phyloP scores from a whole-genome alignment of 2,329 filamentous ascomycete genomes.

The Ceratocystis papillata region DNA sequence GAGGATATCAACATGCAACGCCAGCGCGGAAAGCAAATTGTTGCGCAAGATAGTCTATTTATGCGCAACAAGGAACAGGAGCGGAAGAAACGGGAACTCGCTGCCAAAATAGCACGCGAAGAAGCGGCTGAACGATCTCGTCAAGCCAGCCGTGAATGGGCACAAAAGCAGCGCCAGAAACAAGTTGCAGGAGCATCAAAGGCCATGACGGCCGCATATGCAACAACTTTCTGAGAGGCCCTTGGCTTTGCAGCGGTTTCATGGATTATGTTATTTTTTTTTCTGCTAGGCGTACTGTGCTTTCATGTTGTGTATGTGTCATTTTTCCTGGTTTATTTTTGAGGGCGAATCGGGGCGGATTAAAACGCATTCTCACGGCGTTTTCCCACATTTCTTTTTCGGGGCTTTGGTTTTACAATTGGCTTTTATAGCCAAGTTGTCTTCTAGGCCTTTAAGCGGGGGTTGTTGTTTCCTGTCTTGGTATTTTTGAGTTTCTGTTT shows the following conservation, averaged over 20 bases:
- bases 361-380: background rate
- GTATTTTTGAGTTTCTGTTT: background rate
- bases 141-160: constrained; percentile 50
- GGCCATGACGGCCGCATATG: background rate
- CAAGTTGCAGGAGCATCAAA: constrained; percentile 26
- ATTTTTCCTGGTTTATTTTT: background rate
- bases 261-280: background rate
- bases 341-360: background rate
- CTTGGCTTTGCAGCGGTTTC: constrained; percentile 2
- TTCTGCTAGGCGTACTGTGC: background rate
- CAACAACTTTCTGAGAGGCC: background rate
- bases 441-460: background rate
- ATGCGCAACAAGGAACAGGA: constrained; percentile 42
- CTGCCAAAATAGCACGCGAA: constrained; percentile 45
- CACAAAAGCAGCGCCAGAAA: constrained; percentile 45
- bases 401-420: background rate
- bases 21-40: constrained; percentile 44
- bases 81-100: constrained; percentile 43
- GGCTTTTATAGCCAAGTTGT: background rate
- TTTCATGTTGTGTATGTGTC: background rate
- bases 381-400: background rate
- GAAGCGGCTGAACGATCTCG: constrained; percentile 52
- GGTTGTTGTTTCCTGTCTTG: background rate
- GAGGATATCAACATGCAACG: constrained; percentile 44
- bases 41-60: constrained; percentile 41